Evolutionary conservation across 108 stramenopile genomes (phyloP), one percentile per base, ranked within the genome.

Genomic region (Cyclotella distinguenda): DNA sequence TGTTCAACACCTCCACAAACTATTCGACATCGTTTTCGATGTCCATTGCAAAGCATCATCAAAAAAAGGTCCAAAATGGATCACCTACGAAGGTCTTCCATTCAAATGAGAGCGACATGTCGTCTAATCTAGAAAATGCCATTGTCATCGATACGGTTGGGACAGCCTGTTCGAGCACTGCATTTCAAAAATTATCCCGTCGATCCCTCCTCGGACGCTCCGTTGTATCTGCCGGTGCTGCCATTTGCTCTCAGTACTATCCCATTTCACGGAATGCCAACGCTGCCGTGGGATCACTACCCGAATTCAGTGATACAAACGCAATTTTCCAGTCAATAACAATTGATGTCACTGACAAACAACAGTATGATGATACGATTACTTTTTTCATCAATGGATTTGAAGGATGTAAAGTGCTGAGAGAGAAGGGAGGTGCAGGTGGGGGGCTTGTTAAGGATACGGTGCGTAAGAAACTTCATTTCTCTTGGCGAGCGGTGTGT

Each of bases 241-340:
- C 30, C 51, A n/a, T n/a, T n/a, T n/a, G n/a, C 51, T 52, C 51
- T 52, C 51, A 27, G 31, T 52, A n/a, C 4, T 2, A 13, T 13
- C 2, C 40, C 40, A 42, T 42, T 16, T 16, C 40, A 42, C 8
- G 30, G n/a, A 27, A 10, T 10, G 74, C 66, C 59, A 45, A 69
- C 44, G 84, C 89, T 9, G 82, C 82, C 21, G 74, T 91, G 27
- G 87, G 87, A 9, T 69, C 81, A 11, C 70, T 88, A 7, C 82
- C 82, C 1, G 89, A 91, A 61, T 85, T 81, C 51, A 39, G 45
- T 0, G 80, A 91, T 26, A 71, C 84, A 15, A 86, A 86, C 42
- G 86, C 89, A 6, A 78, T 85, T 44, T 49, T 91, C 1, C 85
- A 87, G 60, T 83, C 83, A 10, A 38, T 91, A 0, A 87, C 86